Evolutionary conservation across 169 alveolate genomes (phyloP), one percentile per base, ranked within the genome.

Genomic region (Plasmodium coatneyi): DNA sequence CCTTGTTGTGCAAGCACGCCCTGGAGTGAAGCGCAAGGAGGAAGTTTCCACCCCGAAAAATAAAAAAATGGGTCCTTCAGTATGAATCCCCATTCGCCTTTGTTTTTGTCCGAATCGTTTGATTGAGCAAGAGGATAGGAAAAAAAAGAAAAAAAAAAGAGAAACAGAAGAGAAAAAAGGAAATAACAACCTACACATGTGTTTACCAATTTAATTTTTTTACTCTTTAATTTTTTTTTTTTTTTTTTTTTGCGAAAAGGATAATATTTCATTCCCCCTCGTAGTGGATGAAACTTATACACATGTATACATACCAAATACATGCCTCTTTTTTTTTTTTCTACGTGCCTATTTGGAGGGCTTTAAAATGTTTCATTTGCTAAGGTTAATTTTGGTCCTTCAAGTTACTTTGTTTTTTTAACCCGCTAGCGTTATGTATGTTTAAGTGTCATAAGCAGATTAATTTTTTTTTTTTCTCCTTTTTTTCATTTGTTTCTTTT

Each of bases 61-160:
- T 1, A 43, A 46, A 46, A 46, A 46, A 46, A 46, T 46, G 56
- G 56, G 56, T n/a, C 56, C 56, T 46, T 46, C 56, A 46, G 56
- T 1, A 46, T 46, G 56, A 22, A 60, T 60, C 74, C 74, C 74
- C 74, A 60, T 60, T 60, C 14, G 74, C 74, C 28, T 22, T 60
- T 60, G 74, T 60, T 60, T 60, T 60, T 60, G 74, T 60, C 74
- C 32, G 74, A 60, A 60, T 60, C 32, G 74, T 60, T 60, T 25
- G 34, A 60, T 5, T 60, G 74, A 25, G 32, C 74, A 60, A n/a
- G 30, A n/a, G 30, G 72, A 19, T 0, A 56, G 16, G 72, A 32
- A 56, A 56, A 22, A 56, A 56, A 56, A 56, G 28, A 14, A 56
- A 22, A n/a, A 71, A n/a, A 71, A 71, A 71, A 5, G 56, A 72